Evolutionary conservation across 768 basidiomycete species (phyloP).

Genomic region (Lactarius tabidus): DNA sequence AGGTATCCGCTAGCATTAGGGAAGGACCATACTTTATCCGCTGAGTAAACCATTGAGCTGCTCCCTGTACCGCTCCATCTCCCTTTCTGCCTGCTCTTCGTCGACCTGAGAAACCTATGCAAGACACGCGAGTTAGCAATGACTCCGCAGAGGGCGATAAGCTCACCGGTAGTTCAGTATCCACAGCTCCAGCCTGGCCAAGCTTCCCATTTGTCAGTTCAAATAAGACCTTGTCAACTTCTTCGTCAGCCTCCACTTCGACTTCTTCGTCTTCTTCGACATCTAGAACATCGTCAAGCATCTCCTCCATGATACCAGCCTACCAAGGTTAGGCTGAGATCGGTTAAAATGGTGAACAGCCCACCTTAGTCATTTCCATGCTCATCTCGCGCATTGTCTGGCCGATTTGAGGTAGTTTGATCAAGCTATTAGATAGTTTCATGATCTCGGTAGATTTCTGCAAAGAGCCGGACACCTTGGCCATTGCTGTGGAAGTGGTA

Average conservation of each 20-base stretch:
- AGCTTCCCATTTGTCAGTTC: constrained; percentile 95
- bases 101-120: constrained; percentile 57
- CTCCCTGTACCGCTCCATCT: constrained; percentile 87
- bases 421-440: constrained; percentile 91
- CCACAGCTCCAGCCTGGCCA: constrained; percentile 76
- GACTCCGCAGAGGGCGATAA: constrained; percentile 1
- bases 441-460: constrained; percentile 99
- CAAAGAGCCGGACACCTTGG: constrained; percentile 95
- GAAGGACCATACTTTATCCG: constrained; percentile 33
- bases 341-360: constrained; percentile 3
- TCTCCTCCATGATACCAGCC: constrained; percentile 98
- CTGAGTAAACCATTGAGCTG: constrained; percentile 87
- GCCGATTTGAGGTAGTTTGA: constrained; percentile 90
- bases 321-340: constrained; percentile 33
- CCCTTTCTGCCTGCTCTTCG: constrained; percentile 81
- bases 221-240: constrained; percentile 94
- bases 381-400: constrained; percentile 96
- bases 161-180: constrained; percentile 72
- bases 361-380: constrained; percentile 98
- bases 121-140: background rate
- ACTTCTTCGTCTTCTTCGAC: constrained; percentile 93
- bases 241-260: constrained; percentile 94
- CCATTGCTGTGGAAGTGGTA: constrained; percentile 59
- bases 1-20: background rate
- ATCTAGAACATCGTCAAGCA: constrained; percentile 91